Evolutionary conservation across 805 yeast genomes (phyloP), one percentile per base, ranked within the genome.

Genomic region (Wickerhamiella azyma): DNA sequence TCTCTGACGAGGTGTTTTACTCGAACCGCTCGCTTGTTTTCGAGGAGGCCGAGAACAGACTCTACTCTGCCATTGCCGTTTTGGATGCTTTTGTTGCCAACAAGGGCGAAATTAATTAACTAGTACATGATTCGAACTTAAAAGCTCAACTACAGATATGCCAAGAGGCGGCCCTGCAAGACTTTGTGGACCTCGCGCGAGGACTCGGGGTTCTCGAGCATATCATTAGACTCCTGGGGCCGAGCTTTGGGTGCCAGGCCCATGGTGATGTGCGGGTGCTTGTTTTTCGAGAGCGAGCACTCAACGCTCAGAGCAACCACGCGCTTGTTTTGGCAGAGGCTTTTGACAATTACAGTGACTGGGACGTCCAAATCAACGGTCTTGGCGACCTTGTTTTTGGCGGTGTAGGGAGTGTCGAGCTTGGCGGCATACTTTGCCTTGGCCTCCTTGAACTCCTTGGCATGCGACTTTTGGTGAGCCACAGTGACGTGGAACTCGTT

Each of bases 11-110:
- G 39, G 92, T 92, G 1, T 92, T 92, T 61, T 89, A 89, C 66
- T 69, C 86, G 45, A 77, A 77, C 29, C 73, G 76, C 55, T 85
- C 96, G 2, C 66, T 92, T 47, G 98, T 92, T 2, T 92, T 92
- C 64, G 81, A 78, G 55, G 96, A 92, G 68, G 98, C 95, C 40
- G 98, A 92, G 67, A 92, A 92, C 67, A 75, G 98, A 64, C 66
- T 92, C 19, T 92, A 92, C 60, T 94, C 98, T 40, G 97, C 97
- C 26, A 83, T 92, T 68, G 88, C 97, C 10, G 94, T 79, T 1
- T 69, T 92, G 38, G 96, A 92, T 55, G 86, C 81, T 0, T 85
- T 89, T 62, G 94, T 92, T 6, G 71, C 81, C 43, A 83, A 85
- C 65, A 81, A 82, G 62, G 94, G 94, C 29, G 41, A 53, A 26